Base-by-base conservation (phyloP, 1,139 yeast genomes). In the Nakaseomyces nivariensis region DNA sequence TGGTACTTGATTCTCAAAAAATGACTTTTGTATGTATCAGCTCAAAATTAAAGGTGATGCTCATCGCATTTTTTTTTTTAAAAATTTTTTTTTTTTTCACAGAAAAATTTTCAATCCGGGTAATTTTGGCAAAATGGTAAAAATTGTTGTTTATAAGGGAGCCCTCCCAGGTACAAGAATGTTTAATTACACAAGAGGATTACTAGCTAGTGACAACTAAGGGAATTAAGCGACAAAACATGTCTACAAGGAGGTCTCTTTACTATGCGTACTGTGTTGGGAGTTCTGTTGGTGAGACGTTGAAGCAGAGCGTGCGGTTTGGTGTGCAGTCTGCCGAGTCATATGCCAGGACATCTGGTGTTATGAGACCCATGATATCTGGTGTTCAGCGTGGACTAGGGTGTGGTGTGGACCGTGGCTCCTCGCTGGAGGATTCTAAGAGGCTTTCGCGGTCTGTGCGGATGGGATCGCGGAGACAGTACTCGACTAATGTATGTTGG, bases 341-440 rank as follows among this genome's bases (percentile, higher is more conserved):
- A 31, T 62, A 64, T 64, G 48, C 57, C n/a, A 52, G 53, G 22
- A 56, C 60, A 9, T 63, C 67, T 1, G 58, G 59, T 8, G 46
- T 63, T 8, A 54, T 63, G 9, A 58, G 60, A 40, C 62, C 63
- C 0, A 36, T 58, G 8, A 46, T 62, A 24, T 52, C 53, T 29
- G 47, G 50, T 10, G 60, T 48, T 43, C 63, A 59, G 48, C 42
- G 42, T 4, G 42, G 42, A 5, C 4, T 38, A 24, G 42, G 42
- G 31, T 38, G 42, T 26, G 42, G 42, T 24, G 13, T 38, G 1
- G 61, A 58, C 34, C 43, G 60, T 34, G 68, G 64, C 47, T 56
- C 60, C 17, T 56, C 58, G 24, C 64, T 68, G 68, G 61, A 63
- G 38, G 46, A 52, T 10, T 67, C 68, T 7, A 57, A 49, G 38